Evolutionary conservation across 140 eudicot species (phyloP).

Genomic region (Oenanthe javanica): DNA sequence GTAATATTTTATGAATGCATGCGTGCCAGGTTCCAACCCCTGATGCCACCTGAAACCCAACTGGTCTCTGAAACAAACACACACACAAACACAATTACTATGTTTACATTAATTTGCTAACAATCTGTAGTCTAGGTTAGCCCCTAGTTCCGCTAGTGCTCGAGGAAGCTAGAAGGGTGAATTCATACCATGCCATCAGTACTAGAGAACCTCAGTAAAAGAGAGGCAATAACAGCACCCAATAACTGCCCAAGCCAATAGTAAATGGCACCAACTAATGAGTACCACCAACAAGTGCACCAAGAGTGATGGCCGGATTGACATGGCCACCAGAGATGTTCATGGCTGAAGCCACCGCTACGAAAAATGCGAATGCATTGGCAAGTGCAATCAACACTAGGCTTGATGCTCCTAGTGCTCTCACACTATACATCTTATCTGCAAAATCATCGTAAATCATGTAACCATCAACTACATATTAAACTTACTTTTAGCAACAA

Average conservation of each 20-base stretch:
- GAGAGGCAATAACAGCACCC: conserved; percentile 70
- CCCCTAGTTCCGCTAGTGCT: no score
- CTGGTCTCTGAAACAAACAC: conserved; percentile 50
- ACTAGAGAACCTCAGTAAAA: conserved; percentile 41
- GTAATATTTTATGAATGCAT: no score
- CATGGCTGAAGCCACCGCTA: conserved; percentile 71
- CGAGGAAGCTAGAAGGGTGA: background rate
- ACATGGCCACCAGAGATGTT: conserved; percentile 90
- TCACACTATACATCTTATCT: conserved; percentile 53
- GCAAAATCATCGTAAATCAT: conserved; percentile 14
- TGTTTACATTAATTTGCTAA: background rate
- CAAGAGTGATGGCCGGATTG: conserved; percentile 93
- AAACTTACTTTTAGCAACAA: no score
- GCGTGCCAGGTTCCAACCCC: conserved; percentile 77
- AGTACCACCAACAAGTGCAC: conserved; percentile 71
- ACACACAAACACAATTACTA: background rate
- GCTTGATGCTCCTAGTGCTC: conserved; percentile 33
- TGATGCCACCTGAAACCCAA: conserved; percentile 50
- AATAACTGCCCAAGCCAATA: conserved; percentile 87
- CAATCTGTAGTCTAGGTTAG: no score
- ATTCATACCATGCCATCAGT: conserved; percentile 67
- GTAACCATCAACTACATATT: background rate
- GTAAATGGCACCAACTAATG: conserved; percentile 64
- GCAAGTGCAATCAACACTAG: conserved; percentile 68
- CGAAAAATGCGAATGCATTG: conserved; percentile 59